Base-by-base conservation (phyloP, 176 grass and related monocot species). In the Cenchrus fungigraminus region DNA sequence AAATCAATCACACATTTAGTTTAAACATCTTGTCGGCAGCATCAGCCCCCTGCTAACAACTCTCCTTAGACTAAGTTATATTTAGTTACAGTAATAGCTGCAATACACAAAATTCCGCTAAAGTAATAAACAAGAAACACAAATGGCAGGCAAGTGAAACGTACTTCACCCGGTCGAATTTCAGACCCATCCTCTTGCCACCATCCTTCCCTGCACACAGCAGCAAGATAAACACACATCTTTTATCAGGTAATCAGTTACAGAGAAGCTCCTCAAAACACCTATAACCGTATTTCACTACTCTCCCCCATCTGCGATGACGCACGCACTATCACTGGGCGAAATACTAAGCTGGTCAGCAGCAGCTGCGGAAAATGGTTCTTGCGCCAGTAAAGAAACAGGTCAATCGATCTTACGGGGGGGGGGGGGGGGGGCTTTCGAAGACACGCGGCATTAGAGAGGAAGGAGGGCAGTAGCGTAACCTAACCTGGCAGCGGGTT, bases 91-190 rank as follows among this genome's bases (percentile, higher is more conserved):
- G 3, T 28, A 61, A 59, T 62, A 34, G 64, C 51, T 20, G 50
- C 58, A 60, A 3, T 1, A 81, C 16, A 37, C 13, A 50, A 63
- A 11, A 54, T 52, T 79, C 51, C 13, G 42, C 43, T 17, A 6
- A 9, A n/a, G 44, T 3, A 68, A 76, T 12, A 43, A 46, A 85
- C 46, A 80, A 64, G 8, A 19, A 14, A 64, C 65, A 6, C 19
- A 17, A 19, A 58, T 0, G 20, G 13, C 8, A 5, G n/a, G 65
- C 47, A 81, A 12, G 3, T 5, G 25, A 74, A 22, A 84, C 89
- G 84, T 86, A 94, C 96, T 98, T 98, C 86, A 95, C 87, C 43
- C 91, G 62, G 65, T 98, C 93, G 65, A 98, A 95, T 73, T 94
- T 98, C 64, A 95, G 76, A 14, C 93, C 96, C 91, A 95, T 95